phyloP scores from a whole-genome alignment of 1,284 basidiomycete genomes.

The Cerioporus squamosus region DNA sequence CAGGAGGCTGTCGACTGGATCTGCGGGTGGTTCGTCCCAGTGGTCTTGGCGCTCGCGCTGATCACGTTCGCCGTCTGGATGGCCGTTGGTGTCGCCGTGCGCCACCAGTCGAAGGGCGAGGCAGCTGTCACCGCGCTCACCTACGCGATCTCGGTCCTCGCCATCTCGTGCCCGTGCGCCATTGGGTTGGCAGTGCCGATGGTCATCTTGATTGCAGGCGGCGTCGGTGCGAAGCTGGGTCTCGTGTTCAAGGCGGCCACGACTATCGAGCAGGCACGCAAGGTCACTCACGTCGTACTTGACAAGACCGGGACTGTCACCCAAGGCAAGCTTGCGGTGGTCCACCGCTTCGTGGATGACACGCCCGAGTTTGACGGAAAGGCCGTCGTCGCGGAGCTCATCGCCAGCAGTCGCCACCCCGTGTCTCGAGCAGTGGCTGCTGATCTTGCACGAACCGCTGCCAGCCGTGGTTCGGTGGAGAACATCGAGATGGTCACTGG shows the following conservation, averaged over 20 bases:
- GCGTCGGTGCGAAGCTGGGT: slow-evolving; percentile 38
- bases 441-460: slow-evolving; percentile 17
- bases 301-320: slow-evolving; percentile 55
- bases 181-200: slow-evolving; percentile 44
- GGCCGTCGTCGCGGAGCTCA: slow-evolving; percentile 28
- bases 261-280: slow-evolving; percentile 36
- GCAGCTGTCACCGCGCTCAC: slow-evolving; percentile 40
- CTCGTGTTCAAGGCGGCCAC: slow-evolving; percentile 41
- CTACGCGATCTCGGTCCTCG: slow-evolving; percentile 47
- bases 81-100: slow-evolving; percentile 37
- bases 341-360: slow-evolving; percentile 29
- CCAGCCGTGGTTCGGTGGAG: slow-evolving; percentile 7
- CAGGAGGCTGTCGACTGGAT: slow-evolving; percentile 45
- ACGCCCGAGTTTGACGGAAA: slow-evolving; percentile 21
- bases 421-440: slow-evolving; percentile 38
- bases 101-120: slow-evolving; percentile 28
- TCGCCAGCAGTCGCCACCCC: slow-evolving; percentile 37
- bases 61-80: slow-evolving; percentile 44
- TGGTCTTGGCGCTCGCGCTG: slow-evolving; percentile 36
- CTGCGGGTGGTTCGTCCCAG: slow-evolving; percentile 40
- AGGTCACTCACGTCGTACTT: slow-evolving; percentile 42
- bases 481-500: slow-evolving; percentile 39
- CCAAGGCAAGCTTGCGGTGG: slow-evolving; percentile 39
- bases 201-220: slow-evolving; percentile 41
- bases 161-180: slow-evolving; percentile 49